Conservation (phyloP, 1,284 basidiomycete species). For the Irpex sp. region DNA sequence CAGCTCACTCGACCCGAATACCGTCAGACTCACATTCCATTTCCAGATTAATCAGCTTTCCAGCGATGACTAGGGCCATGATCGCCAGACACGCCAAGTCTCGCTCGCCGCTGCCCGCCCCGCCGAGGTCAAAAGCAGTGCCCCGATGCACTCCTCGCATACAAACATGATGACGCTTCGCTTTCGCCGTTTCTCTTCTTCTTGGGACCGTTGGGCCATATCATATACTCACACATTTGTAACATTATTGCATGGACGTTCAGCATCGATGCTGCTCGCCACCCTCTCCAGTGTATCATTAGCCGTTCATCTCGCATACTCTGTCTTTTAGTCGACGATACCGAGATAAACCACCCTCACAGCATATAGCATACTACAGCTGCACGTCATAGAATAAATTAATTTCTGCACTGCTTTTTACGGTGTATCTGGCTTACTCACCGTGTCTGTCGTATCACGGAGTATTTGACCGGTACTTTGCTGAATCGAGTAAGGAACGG, state of each 20-base stretch:
- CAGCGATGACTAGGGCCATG: neutral
- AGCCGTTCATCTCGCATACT: neutral
- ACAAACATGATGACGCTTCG: neutral
- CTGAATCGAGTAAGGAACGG: neutral
- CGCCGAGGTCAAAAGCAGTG: neutral
- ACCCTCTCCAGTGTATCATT: neutral
- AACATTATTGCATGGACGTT: neutral
- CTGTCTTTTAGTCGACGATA: conserved; percentile 2
- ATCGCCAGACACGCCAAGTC: neutral
- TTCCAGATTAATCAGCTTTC: too few species aligned
- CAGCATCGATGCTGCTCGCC: neutral
- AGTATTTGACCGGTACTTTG: too few species aligned
- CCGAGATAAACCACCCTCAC: neutral
- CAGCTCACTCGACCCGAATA: too few species aligned
- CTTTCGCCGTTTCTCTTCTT: neutral
- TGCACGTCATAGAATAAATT: neutral
- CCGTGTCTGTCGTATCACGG: neutral
- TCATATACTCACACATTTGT: neutral
- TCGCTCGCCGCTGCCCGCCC: neutral
- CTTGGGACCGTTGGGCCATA: conserved; percentile 4
- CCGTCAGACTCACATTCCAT: too few species aligned
- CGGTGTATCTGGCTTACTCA: neutral
- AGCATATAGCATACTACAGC: neutral
- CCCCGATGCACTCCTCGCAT: too few species aligned
- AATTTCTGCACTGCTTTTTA: neutral